phyloP scores from a whole-genome alignment of 2,329 filamentous ascomycete species.

The Talaromyces sp. region DNA sequence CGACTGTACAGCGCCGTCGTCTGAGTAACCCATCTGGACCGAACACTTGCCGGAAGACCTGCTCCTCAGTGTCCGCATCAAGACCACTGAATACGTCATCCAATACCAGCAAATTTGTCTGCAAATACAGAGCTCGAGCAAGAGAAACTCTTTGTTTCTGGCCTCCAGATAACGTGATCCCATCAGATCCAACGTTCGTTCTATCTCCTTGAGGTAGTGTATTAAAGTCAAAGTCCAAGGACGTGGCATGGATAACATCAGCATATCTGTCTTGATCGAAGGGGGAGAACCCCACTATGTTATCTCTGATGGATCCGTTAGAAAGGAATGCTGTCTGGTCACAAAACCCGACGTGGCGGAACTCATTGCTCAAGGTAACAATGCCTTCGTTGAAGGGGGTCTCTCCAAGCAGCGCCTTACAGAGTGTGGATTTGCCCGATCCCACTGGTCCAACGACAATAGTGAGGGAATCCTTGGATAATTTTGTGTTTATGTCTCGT shows the following conservation, averaged over 20 bases:
- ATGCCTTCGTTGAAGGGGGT: constrained; percentile 28
- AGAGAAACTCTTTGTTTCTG: constrained; percentile 50
- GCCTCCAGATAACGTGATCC: constrained; percentile 51
- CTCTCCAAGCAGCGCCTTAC: constrained; percentile 34
- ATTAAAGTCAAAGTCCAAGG: constrained; percentile 37
- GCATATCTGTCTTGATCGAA: constrained; percentile 29
- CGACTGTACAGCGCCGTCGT: background rate
- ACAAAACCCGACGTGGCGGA: constrained; percentile 38
- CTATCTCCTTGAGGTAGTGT: constrained; percentile 42
- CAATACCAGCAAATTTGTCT: constrained; percentile 15
- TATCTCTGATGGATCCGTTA: constrained; percentile 32
- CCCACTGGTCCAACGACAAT: constrained; percentile 15
- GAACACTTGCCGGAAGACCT: constrained; percentile 15
- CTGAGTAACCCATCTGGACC: constrained; percentile 11
- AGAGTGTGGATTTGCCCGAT: constrained; percentile 35
- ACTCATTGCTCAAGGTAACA: background rate
- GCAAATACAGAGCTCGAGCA: constrained; percentile 51
- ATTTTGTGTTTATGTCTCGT: background rate
- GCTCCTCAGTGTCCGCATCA: constrained; percentile 18
- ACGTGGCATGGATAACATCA: constrained; percentile 26
- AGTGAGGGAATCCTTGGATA: constrained; percentile 5
- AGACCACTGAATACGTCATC: constrained; percentile 20
- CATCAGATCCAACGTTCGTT: constrained; percentile 51
- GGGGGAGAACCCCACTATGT: constrained; percentile 27
- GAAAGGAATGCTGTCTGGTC: constrained; percentile 32